phyloP scores from a whole-genome alignment of 306 rosid species.

The Quillaja saponaria region DNA sequence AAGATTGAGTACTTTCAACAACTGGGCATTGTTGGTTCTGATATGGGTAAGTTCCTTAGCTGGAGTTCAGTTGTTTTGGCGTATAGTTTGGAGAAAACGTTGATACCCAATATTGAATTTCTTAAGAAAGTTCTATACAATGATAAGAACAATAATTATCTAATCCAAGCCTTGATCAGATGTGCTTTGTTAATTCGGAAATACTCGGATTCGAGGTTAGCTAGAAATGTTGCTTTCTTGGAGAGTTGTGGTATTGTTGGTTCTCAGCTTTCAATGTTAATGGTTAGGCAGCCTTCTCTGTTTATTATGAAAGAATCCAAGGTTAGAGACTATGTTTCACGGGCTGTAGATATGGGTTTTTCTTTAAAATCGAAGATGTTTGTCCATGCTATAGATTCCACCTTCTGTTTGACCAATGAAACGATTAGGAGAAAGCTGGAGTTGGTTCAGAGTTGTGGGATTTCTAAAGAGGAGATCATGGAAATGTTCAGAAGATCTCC shows the following conservation, averaged over 20 bases:
- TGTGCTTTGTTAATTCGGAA: constrained; percentile 28
- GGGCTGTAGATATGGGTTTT: constrained; percentile 50
- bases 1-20: no score
- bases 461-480: constrained; percentile 48
- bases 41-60: no score
- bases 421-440: constrained; percentile 44
- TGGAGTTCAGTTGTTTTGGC: no score
- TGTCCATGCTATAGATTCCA: constrained; percentile 43
- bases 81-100: not conserved
- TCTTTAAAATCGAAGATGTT: constrained; percentile 43
- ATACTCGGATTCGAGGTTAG: constrained; percentile 17
- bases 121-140: constrained; percentile 35
- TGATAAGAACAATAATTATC: constrained; percentile 19
- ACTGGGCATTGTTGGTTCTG: no score
- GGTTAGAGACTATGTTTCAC: constrained; percentile 37
- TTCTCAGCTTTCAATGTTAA: constrained; percentile 44
- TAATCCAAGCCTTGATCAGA: constrained; percentile 27
- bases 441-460: constrained; percentile 40
- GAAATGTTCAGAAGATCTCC: constrained; percentile 52
- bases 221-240: constrained; percentile 42
- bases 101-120: constrained; percentile 50
- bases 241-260: constrained; percentile 54
- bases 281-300: constrained; percentile 42
- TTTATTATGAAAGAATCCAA: constrained; percentile 28
- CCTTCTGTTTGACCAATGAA: constrained; percentile 33